These are phyloP conservation scores for Torulaspora globosa DNA, from an alignment of 1,139 yeast genomes.

Conservation along the genomic window DNA sequence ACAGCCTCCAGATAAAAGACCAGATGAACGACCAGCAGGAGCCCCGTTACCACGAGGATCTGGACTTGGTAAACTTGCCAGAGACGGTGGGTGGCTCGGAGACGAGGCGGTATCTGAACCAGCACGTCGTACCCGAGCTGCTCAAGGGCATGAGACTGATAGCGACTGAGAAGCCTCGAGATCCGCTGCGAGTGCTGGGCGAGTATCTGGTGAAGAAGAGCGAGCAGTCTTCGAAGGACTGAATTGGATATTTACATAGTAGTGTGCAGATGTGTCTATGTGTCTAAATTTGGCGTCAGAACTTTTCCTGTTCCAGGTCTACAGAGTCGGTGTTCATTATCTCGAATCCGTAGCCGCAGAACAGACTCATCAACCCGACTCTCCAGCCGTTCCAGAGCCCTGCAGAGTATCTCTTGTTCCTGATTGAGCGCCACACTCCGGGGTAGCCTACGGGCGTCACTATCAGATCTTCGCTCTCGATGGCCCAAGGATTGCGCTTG, in stretches of 20 bases:
- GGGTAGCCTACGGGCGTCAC: constrained; percentile 51
- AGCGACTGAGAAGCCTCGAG: constrained; percentile 55
- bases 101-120: constrained; percentile 71
- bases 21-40: constrained; percentile 11
- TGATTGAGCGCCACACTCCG: constrained; percentile 49
- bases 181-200: constrained; percentile 69
- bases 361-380: constrained; percentile 69
- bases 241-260: constrained; percentile 3
- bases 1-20: background rate
- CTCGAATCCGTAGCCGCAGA: constrained; percentile 81
- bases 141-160: constrained; percentile 65
- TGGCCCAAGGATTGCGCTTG: constrained; percentile 33
- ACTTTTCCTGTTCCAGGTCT: constrained; percentile 42
- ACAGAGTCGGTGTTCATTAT: constrained; percentile 51
- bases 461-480: constrained; percentile 43
- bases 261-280: background rate
- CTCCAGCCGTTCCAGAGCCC: constrained; percentile 87
- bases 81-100: constrained; percentile 80
- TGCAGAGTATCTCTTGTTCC: constrained; percentile 39
- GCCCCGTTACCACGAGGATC: constrained; percentile 15
- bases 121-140: constrained; percentile 61
- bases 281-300: constrained; percentile 19
- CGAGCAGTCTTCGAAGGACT: constrained; percentile 29
- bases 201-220: constrained; percentile 57
- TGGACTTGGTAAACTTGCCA: constrained; percentile 30